These are phyloP conservation scores for Phytophthora pseudosyringae DNA, from an alignment of 352 stramenopile species.

Conservation along the genomic window DNA sequence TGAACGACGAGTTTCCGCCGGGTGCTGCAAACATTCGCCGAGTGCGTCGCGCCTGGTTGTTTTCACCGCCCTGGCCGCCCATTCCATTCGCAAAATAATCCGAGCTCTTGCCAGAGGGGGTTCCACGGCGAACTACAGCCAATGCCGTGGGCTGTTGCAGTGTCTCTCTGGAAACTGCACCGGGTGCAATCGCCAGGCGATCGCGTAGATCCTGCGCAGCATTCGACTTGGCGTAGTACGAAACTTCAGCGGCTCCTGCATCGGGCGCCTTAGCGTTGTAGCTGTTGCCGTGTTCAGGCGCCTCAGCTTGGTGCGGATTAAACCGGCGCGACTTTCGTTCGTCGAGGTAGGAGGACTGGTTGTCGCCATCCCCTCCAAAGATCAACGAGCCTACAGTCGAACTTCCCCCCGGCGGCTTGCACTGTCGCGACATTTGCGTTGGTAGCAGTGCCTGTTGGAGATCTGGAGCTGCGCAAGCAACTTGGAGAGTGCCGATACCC, in stretches of 20 bases:
- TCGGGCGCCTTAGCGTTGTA: conserved; percentile 21
- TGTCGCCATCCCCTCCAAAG: conserved; percentile 38
- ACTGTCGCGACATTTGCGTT: conserved; percentile 24
- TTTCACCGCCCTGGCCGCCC: conserved; percentile 32
- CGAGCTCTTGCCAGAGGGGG: conserved; percentile 25
- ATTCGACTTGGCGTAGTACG: conserved; percentile 50
- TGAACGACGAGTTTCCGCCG: conserved; percentile 51
- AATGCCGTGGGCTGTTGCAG: conserved; percentile 37
- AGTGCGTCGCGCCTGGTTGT: conserved; percentile 45
- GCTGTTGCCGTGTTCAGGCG: conserved; percentile 39
- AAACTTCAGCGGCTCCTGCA: conserved; percentile 42
- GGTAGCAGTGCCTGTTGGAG: background rate
- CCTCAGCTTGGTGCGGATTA: conserved; percentile 24
- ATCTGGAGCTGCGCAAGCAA: conserved; percentile 12
- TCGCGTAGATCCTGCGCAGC: conserved; percentile 50
- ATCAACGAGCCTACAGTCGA: conserved; percentile 62
- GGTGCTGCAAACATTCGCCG: conserved; percentile 54
- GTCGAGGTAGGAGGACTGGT: conserved; percentile 54
- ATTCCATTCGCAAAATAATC: conserved; percentile 55
- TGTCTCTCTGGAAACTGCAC: conserved; percentile 43
- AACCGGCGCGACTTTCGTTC: conserved; percentile 60
- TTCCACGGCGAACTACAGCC: conserved; percentile 21
- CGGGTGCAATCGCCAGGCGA: conserved; percentile 43
- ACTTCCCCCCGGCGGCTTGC: conserved; percentile 53
- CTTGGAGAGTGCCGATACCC: conserved; percentile 16